Percentiles rank a stretch among this genome's conserved stretches.
Conservation (phyloP, 2,329 filamentous ascomycete genomes). For the Cercospora sp. region DNA sequence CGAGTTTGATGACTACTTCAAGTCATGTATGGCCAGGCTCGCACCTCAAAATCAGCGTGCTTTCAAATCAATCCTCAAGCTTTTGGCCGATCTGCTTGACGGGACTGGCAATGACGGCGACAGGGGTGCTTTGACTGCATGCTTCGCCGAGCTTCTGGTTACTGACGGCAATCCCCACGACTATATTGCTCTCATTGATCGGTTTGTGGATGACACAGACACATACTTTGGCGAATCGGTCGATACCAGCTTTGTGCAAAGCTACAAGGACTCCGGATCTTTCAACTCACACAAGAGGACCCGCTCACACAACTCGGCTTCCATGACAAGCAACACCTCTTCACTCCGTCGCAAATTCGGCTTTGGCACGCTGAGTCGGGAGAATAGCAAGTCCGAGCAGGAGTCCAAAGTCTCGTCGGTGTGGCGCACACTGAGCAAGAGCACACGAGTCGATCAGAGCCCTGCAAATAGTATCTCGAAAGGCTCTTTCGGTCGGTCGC, state of each 20-base stretch:
- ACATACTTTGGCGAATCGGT: constrained; percentile 73
- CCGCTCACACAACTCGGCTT: constrained; percentile 66
- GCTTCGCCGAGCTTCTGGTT: constrained; percentile 84
- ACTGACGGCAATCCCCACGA: constrained; percentile 73
- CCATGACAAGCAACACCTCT: constrained; percentile 80
- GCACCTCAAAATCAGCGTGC: constrained; percentile 67
- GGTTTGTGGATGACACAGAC: constrained; percentile 85
- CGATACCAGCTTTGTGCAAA: constrained; percentile 25
- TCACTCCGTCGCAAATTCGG: constrained; percentile 83
- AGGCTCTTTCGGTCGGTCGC: constrained; percentile 66
- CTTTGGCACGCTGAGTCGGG: constrained; percentile 68
- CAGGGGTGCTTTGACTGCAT: constrained; percentile 79
- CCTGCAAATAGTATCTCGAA: constrained; percentile 67
- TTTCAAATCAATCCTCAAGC: constrained; percentile 78
- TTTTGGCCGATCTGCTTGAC: constrained; percentile 83
- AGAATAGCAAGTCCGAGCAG: constrained; percentile 73
- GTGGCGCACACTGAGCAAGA: constrained; percentile 88
- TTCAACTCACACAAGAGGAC: constrained; percentile 49
- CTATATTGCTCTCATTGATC: constrained; percentile 85
- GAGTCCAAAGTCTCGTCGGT: constrained; percentile 72
- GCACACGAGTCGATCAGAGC: constrained; percentile 59
- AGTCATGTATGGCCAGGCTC: constrained; percentile 53
- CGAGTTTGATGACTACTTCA: constrained; percentile 66
- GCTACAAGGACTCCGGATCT: constrained; percentile 28
- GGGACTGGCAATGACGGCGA: constrained; percentile 90